Conservation (phyloP, 1,284 basidiomycete genomes). For the Ganoderma resinaceum region DNA sequence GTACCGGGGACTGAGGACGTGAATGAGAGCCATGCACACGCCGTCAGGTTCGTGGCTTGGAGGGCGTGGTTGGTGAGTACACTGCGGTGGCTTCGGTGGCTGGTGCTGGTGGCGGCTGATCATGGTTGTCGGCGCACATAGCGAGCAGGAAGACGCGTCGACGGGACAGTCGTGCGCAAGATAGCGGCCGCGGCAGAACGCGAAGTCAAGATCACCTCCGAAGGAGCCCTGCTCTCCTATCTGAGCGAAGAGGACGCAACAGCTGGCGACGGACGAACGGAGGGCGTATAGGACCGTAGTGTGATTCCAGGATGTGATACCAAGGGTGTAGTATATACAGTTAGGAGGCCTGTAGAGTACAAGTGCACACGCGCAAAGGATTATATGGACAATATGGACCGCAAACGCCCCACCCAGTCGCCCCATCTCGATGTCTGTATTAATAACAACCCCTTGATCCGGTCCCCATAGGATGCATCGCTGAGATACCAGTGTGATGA, state of each 20-base stretch:
- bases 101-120: not conserved
- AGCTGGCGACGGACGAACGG: not conserved
- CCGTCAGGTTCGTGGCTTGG: constrained; percentile 19
- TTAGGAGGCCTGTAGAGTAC: constrained; percentile 12
- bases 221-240: not conserved
- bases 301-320: not conserved
- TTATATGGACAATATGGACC: constrained; percentile 3
- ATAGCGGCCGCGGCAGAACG: not conserved
- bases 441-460: not conserved
- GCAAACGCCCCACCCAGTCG: not conserved
- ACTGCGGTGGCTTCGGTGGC: not conserved
- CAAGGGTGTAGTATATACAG: constrained; percentile 8
- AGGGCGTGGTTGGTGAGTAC: constrained; percentile 20
- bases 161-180: not conserved
- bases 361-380: constrained; percentile 1
- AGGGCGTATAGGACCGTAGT: not conserved
- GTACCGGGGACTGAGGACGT: not conserved
- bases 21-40: not conserved
- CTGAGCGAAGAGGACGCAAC: not conserved
- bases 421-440: not conserved
- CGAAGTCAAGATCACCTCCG: not conserved
- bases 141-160: not conserved
- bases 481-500: not conserved
- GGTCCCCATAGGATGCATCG: not conserved
- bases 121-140: not conserved